Evolutionary conservation across 2,329 filamentous ascomycete genomes (phyloP).

Genomic region (Claviceps monticola): DNA sequence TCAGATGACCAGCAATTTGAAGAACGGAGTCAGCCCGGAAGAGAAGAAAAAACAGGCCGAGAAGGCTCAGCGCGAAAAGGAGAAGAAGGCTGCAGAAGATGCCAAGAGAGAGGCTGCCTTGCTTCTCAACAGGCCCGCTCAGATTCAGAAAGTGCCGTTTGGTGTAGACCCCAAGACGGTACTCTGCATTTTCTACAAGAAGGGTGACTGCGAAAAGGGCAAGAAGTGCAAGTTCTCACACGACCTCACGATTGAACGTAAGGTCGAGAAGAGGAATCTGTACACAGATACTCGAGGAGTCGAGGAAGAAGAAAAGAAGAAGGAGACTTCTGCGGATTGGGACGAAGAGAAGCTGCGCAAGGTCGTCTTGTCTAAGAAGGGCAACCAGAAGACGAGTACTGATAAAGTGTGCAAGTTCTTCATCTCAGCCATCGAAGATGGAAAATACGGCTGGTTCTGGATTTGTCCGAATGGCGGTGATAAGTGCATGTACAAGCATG

Average conservation of each 20-base stretch:
- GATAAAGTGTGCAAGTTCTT: constrained; percentile 99
- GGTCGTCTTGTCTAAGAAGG: constrained; percentile 91
- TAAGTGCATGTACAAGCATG: constrained; percentile 98
- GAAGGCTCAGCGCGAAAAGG: constrained; percentile 56
- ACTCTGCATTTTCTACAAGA: constrained; percentile 92
- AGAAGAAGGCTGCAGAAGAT: constrained; percentile 81
- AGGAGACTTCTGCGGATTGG: constrained; percentile 94
- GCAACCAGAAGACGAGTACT: constrained; percentile 86
- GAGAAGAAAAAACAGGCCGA: constrained; percentile 68
- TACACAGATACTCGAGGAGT: constrained; percentile 72
- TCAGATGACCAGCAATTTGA: constrained; percentile 61
- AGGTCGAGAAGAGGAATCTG: constrained; percentile 80
- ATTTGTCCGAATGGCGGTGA: constrained; percentile 90
- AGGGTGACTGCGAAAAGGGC: constrained; percentile 93
- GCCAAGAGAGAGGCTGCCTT: constrained; percentile 69
- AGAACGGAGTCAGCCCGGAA: constrained; percentile 65
- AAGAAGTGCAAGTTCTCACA: constrained; percentile 98
- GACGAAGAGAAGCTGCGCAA: constrained; percentile 89
- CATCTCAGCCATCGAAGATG: constrained; percentile 91
- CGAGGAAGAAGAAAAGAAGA: constrained; percentile 60
- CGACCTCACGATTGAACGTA: constrained; percentile 77
- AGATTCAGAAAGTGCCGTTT: constrained; percentile 95
- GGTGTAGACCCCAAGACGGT: constrained; percentile 97
- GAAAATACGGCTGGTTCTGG: constrained; percentile 99
- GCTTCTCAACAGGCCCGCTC: constrained; percentile 79